A percentile compares a stretch with the other conserved stretches of the same genome.
Conservation (phyloP, 2,329 filamentous ascomycete genomes). For the Alternaria consortialis region DNA sequence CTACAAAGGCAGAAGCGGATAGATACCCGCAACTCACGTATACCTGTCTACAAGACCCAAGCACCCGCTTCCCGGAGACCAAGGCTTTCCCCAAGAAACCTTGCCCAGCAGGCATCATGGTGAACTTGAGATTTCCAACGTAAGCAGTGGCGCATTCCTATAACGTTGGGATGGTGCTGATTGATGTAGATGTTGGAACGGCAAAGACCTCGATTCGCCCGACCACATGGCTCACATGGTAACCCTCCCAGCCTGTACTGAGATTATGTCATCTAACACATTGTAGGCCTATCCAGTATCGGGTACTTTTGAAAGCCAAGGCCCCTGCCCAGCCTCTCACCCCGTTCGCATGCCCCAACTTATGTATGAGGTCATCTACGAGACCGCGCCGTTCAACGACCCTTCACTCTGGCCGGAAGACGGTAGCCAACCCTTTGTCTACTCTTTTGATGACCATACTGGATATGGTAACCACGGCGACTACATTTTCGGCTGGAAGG, state of each 20-base stretch:
- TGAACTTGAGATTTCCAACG: conserved; percentile 53
- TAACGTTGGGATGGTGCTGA: not conserved
- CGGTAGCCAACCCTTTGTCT: conserved; percentile 45
- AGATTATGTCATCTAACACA: not conserved
- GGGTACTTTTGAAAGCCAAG: conserved; percentile 46
- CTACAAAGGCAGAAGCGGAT: conserved; percentile 44
- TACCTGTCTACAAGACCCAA: conserved; percentile 54
- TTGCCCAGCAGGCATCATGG: conserved; percentile 56
- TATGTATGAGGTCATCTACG: conserved; percentile 42
- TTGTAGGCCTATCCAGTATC: conserved; percentile 24
- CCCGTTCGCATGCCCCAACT: conserved; percentile 48
- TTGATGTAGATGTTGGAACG: conserved; percentile 56
- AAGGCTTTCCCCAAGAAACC: conserved; percentile 52
- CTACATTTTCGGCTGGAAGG: conserved; percentile 64
- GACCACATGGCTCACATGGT: conserved; percentile 37
- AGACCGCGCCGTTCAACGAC: conserved; percentile 49
- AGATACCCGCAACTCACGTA: conserved; percentile 57
- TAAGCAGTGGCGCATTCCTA: conserved; percentile 14
- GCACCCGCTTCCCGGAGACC: conserved; percentile 53
- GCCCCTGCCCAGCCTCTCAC: conserved; percentile 61
- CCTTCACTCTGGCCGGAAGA: conserved; percentile 34
- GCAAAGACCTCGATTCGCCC: conserved; percentile 34
- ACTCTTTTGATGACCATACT: conserved; percentile 50
- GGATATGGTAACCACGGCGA: conserved; percentile 62
- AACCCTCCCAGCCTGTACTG: not conserved